Evolutionary conservation across 2,329 filamentous ascomycete species (phyloP).

Genomic region (Kalaharituber pfeilii): DNA sequence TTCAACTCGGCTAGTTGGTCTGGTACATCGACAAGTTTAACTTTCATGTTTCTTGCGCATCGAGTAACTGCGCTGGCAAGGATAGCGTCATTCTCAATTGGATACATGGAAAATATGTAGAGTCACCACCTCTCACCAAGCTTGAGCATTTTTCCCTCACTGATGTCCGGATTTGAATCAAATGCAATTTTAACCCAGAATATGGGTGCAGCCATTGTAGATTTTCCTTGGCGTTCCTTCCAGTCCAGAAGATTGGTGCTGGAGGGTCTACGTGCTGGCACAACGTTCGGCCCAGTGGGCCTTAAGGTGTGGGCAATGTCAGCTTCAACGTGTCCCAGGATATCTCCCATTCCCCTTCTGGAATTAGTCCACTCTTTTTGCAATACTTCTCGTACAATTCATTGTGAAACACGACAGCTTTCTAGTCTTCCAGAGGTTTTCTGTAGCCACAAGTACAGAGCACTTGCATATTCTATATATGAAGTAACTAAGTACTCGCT

Average conservation of each 20-base stretch:
- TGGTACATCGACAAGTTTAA: conserved; percentile 70
- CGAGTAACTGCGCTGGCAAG: conserved; percentile 73
- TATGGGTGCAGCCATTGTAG: conserved; percentile 73
- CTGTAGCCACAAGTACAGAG: no score
- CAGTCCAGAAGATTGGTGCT: conserved; percentile 70
- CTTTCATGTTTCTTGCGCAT: conserved; percentile 66
- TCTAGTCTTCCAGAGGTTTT: no score
- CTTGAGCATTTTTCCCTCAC: conserved; percentile 89
- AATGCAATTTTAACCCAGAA: conserved; percentile 71
- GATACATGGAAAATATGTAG: conserved; percentile 98
- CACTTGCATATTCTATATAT: no score
- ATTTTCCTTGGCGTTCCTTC: conserved; percentile 94
- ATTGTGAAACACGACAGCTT: conserved; percentile 37
- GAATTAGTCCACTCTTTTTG: conserved; percentile 55
- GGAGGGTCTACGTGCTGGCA: conserved; percentile 68
- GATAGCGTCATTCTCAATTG: conserved; percentile 93
- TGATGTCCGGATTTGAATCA: conserved; percentile 75
- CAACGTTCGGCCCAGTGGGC: conserved; percentile 86
- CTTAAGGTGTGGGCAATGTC: conserved; percentile 89
- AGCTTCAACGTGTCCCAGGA: conserved; percentile 74
- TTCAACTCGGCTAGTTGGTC: conserved; percentile 59
- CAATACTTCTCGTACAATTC: conserved; percentile 77
- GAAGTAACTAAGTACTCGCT: no score
- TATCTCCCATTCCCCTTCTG: conserved; percentile 55
- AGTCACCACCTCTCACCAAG: conserved; percentile 88